phyloP scores from a whole-genome alignment of 2,329 filamentous ascomycete species.

The Madurella fahalii region DNA sequence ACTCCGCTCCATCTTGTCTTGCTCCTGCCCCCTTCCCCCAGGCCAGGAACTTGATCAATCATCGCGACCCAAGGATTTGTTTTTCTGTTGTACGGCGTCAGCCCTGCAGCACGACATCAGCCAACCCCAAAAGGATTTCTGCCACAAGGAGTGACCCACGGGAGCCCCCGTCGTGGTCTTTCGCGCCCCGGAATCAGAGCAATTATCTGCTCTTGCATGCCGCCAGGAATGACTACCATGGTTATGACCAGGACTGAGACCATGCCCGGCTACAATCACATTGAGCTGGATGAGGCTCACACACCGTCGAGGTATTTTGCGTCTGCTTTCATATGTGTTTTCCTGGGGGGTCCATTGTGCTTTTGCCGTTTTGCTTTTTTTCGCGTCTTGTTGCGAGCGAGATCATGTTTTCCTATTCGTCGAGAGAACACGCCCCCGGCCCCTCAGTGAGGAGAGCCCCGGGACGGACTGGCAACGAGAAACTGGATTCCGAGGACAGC shows the following conservation, averaged over 20 bases:
- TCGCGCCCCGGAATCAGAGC: constrained; percentile 14
- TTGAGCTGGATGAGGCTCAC: constrained; percentile 57
- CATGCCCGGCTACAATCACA: constrained; percentile 53
- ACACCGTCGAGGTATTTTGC: constrained; percentile 58
- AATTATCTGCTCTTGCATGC: constrained; percentile 21
- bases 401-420: constrained; percentile 31
- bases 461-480: constrained; percentile 1
- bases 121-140: constrained; percentile 20
- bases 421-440: constrained; percentile 3
- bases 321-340: constrained; percentile 47
- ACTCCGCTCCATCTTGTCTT: constrained; percentile 3
- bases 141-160: constrained; percentile 20
- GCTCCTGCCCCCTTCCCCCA: constrained; percentile 7
- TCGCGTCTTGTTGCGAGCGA: constrained; percentile 25
- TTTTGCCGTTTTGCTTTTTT: constrained; percentile 29
- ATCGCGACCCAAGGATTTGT: constrained; percentile 15
- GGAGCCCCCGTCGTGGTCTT: constrained; percentile 20
- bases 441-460: constrained; percentile 24
- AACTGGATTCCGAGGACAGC: constrained; percentile 3
- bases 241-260: constrained; percentile 29
- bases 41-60: constrained; percentile 10
- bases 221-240: constrained; percentile 27
- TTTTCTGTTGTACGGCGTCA: constrained; percentile 22
- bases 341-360: constrained; percentile 41
- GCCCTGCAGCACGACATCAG: constrained; percentile 18